Evolutionary conservation across 169 alveolate genomes (phyloP), one percentile per base, ranked within the genome.

Genomic region (Theileria equi): DNA sequence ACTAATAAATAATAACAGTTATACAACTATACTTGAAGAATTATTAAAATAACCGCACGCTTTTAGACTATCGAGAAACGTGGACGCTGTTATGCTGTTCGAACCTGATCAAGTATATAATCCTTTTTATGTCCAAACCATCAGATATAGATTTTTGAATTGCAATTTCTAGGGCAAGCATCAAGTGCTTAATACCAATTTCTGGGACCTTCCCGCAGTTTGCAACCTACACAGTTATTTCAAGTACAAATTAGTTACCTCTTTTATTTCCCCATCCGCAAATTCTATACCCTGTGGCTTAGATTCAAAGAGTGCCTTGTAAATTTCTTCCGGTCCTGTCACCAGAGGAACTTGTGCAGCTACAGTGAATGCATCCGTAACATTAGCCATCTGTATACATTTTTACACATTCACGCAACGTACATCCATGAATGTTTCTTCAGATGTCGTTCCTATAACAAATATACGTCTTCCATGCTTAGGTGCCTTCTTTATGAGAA

Each of bases 401-500:
- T 11, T 16, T 48, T 11, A 2, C 31, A 53, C 25, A 21, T 7
- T 29, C 5, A 32, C 17, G 31, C 19, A 16, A 1, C 19, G 47
- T 58, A 58, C 94, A 16, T 73, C 84, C 82, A 90, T 81, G 74
- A 93, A 92, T 25, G 80, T 90, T 26, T 82, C 88, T 50, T 92
- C 96, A 0, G 98, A 92, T 19, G 99, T 95, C 17, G 99, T 98
- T 57, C 98, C 98, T 21, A 98, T 92, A 32, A 98, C 91, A 45
- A 98, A 80, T 29, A 98, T 88, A 54, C 95, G 92, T 25, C 94
- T 93, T 40, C 89, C 93, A 67, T 95, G 94, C 38, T 95, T 95
- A 11, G 99, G 99, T 38, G 91, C 88, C 89, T 96, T 96, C 72
- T 97, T 96, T 38, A 96, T 91, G 47, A 96, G 82, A 13, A 97